These are phyloP conservation scores for Mortierella hygrophila DNA, from an alignment of 192 early-diverging fungal species.

Conservation along the genomic window DNA sequence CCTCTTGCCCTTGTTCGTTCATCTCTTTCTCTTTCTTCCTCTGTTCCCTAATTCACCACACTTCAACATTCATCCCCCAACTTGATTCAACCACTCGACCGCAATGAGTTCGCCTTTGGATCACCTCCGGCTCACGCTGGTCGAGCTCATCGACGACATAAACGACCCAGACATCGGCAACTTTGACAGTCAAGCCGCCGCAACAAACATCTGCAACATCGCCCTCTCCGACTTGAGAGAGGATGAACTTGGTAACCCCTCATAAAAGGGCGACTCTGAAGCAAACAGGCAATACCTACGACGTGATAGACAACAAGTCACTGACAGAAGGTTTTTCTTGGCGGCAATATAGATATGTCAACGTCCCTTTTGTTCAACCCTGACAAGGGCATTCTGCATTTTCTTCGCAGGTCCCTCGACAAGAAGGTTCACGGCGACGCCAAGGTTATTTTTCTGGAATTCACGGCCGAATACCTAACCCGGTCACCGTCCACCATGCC, in stretches of 20 bases:
- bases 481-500: slow-evolving; percentile 40
- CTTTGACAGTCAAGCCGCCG: slow-evolving; percentile 48
- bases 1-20: not conserved
- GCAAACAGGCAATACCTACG: not conserved
- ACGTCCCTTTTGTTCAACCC: slow-evolving; percentile 59
- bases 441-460: slow-evolving; percentile 59
- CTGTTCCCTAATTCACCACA: not conserved
- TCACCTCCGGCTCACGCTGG: slow-evolving; percentile 49
- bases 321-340: not conserved
- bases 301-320: not conserved
- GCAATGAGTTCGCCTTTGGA: slow-evolving; percentile 44
- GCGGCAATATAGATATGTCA: slow-evolving; percentile 54
- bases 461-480: slow-evolving; percentile 57
- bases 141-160: slow-evolving; percentile 53
- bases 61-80: not conserved
- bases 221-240: slow-evolving; percentile 31
- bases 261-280: not conserved
- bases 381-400: slow-evolving; percentile 59
- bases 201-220: slow-evolving; percentile 53
- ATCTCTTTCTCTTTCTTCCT: not conserved
- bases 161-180: slow-evolving; percentile 40
- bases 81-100: not conserved
- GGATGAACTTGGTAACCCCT: slow-evolving; percentile 31
- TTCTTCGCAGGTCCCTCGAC: slow-evolving; percentile 44
- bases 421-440: slow-evolving; percentile 39